Evolutionary conservation across 257 asterid genomes (phyloP), one percentile per base, ranked within the genome.

Genomic region (Mentha longifolia): DNA sequence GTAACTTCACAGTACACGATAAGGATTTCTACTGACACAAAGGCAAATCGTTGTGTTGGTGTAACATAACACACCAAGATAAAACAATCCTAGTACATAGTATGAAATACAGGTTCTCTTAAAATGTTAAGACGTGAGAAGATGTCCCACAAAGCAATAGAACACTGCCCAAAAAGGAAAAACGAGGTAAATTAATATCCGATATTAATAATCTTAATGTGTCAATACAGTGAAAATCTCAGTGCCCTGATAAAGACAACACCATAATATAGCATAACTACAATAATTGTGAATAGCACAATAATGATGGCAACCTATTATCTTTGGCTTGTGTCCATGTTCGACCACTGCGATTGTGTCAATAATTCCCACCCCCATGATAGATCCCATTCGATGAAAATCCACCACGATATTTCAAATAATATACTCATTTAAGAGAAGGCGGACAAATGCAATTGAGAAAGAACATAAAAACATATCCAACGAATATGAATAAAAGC

Each of bases 401-500:
- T 61, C 20, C 65, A 16, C 14, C 43, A 54, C 52, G 46, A 58
- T 55, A 17, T 50, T 50, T 55, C 30, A 63, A 46, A 39, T 22
- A 31, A 16, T 10, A 19, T 41, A 55, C 33, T 73, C 49, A 62
- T 67, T 63, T 56, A 69, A 33, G 47, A 65, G 70, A 56, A 55
- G 5, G 52, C 8, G 25, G 61, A 6, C 31, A 67, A 68, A 42
- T 37, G 41, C 61, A 30, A 71, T 11, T 39, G 33, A 30, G 56
- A 52, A 49, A 39, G 43, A 61, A 49, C 39, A 30, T 4, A 33
- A 31, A 66, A 51, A 60, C 25, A 17, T 58, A 72, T 61, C 41
- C 12, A 46, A 52, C 0, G 15, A 60, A 71, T 61, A 74, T 62
- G 47, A 51, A 59, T 28, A 65, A 57, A 57, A 41, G 74, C 93